Evolutionary conservation across 345 rosid genomes (phyloP).

Genomic region (Brassica carinata): DNA sequence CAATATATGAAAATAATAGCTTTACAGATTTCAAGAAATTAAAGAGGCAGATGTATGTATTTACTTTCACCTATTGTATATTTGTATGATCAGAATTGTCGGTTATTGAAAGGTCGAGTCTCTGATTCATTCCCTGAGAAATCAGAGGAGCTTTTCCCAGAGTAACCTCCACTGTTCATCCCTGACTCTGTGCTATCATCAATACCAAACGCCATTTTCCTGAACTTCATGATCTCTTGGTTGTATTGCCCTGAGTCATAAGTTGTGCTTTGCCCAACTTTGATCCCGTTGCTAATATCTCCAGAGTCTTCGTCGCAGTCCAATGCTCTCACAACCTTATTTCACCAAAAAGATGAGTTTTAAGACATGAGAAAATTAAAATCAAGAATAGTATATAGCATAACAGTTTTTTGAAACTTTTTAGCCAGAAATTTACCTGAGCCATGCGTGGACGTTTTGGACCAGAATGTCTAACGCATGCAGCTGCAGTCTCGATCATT

Average conservation of each 20-base stretch:
- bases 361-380: not conserved
- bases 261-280: constrained; percentile 76
- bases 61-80: constrained; percentile 31
- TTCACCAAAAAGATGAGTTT: constrained; percentile 3
- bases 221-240: constrained; percentile 70
- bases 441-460: constrained; percentile 93
- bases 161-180: constrained; percentile 55
- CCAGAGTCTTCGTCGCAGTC: constrained; percentile 60
- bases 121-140: constrained; percentile 46
- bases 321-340: constrained; percentile 79
- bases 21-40: constrained; percentile 34
- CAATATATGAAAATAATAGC: constrained; percentile 13
- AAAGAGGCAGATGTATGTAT: constrained; percentile 15
- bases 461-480: constrained; percentile 92
- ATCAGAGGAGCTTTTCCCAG: constrained; percentile 42
- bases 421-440: constrained; percentile 54
- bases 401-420: constrained; percentile 1
- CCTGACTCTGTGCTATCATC: constrained; percentile 52
- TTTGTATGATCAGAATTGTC: constrained; percentile 19
- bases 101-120: constrained; percentile 37
- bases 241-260: constrained; percentile 84
- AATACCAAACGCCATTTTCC: constrained; percentile 65
- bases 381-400: constrained; percentile 6
- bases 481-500: constrained; percentile 94
- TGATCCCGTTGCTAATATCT: constrained; percentile 82